Percentiles rank a stretch among this genome's conserved stretches.
Conservation (phyloP, 1,139 yeast species). For the Saccharomyces pastorianus region DNA sequence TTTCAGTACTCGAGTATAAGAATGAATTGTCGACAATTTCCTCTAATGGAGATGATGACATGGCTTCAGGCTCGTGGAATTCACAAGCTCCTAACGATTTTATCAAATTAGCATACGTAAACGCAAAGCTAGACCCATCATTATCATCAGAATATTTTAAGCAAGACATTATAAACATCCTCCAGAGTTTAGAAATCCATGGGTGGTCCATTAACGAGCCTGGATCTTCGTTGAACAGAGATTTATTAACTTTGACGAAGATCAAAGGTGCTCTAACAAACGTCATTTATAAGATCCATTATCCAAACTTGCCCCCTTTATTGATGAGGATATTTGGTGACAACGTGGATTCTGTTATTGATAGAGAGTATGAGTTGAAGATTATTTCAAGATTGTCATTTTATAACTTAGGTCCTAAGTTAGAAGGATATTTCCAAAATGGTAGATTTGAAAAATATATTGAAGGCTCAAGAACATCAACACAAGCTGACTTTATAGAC, state of each 20-base stretch:
- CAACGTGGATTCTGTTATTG: slow-evolving; percentile 74
- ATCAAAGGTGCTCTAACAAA: slow-evolving; percentile 82
- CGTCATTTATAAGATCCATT: slow-evolving; percentile 43
- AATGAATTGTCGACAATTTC: neutral
- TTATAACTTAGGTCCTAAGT: slow-evolving; percentile 70
- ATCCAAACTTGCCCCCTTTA: slow-evolving; percentile 30
- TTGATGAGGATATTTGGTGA: slow-evolving; percentile 81
- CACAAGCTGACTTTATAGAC: slow-evolving; percentile 60
- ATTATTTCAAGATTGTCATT: slow-evolving; percentile 59
- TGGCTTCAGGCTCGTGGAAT: neutral
- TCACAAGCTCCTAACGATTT: neutral
- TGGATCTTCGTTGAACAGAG: slow-evolving; percentile 38
- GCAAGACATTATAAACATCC: slow-evolving; percentile 59
- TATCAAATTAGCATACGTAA: slow-evolving; percentile 20
- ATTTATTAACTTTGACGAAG: slow-evolving; percentile 1
- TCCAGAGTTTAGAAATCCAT: slow-evolving; percentile 54
- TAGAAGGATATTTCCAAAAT: slow-evolving; percentile 75
- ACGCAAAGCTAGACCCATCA: slow-evolving; percentile 46
- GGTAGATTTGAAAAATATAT: slow-evolving; percentile 90
- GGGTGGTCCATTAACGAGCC: slow-evolving; percentile 34
- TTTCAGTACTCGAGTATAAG: neutral
- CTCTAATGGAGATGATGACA: neutral
- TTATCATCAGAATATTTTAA: slow-evolving; percentile 76
- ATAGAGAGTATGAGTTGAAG: slow-evolving; percentile 64
- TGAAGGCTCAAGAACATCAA: slow-evolving; percentile 47